phyloP scores from a whole-genome alignment of 2,329 filamentous ascomycete genomes.

The Alternaria brassicicola region DNA sequence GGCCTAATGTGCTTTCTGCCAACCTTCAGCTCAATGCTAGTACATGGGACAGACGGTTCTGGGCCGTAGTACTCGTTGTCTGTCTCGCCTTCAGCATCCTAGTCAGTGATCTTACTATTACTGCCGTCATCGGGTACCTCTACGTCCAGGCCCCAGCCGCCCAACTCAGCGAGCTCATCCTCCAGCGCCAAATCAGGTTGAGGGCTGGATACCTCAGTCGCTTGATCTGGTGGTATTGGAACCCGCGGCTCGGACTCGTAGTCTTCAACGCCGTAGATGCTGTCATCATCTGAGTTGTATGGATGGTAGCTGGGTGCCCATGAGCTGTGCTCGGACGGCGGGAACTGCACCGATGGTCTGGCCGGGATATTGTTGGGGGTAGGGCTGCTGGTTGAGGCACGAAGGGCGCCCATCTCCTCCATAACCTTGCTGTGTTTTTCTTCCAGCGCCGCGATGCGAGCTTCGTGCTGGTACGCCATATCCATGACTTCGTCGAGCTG shows the following conservation, averaged over 20 bases:
- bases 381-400: background rate
- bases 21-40: background rate
- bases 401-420: slow-evolving; percentile 1
- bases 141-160: background rate
- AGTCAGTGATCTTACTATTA: background rate
- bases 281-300: background rate
- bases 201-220: background rate
- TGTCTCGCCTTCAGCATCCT: slow-evolving; percentile 2
- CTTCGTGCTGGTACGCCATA: background rate
- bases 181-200: background rate
- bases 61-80: background rate
- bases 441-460: background rate
- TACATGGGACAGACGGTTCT: background rate
- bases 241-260: background rate
- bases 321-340: background rate
- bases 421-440: background rate
- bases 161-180: background rate
- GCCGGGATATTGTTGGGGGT: background rate
- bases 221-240: background rate
- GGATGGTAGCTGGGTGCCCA: background rate
- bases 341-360: background rate
- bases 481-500: background rate
- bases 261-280: background rate
- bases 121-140: background rate
- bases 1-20: background rate